Percentiles rank a stretch among this genome's conserved stretches.
These are phyloP conservation scores for Puccinia coronata DNA, from an alignment of 1,284 basidiomycete species.

Conservation along the genomic window DNA sequence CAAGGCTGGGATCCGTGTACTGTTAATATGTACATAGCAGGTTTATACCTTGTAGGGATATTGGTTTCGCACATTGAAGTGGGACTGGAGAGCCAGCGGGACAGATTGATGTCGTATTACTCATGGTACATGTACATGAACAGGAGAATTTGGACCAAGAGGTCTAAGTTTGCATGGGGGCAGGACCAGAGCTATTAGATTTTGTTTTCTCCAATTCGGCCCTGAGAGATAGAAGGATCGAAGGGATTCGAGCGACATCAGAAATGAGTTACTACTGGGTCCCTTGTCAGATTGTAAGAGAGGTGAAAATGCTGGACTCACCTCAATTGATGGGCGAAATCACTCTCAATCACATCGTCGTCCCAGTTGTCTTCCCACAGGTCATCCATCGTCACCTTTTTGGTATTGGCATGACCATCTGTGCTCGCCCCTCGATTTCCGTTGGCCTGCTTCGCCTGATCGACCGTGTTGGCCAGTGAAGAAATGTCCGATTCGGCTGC, in stretches of 20 bases:
- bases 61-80: no score
- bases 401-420: neutral
- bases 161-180: slow-evolving; percentile 44
- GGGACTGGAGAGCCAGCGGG: neutral
- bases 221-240: slow-evolving; percentile 8
- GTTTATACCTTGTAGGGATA: no score
- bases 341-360: slow-evolving; percentile 48
- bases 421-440: neutral
- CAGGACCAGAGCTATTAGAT: slow-evolving; percentile 15
- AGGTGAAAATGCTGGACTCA: neutral
- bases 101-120: neutral
- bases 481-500: slow-evolving; percentile 47
- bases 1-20: no score
- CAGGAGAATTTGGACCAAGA: neutral
- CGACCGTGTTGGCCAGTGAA: neutral
- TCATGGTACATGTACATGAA: neutral
- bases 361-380: slow-evolving; percentile 51
- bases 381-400: slow-evolving; percentile 45
- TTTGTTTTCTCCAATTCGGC: slow-evolving; percentile 48
- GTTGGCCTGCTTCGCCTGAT: slow-evolving; percentile 4
- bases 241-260: neutral
- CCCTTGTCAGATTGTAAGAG: neutral
- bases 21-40: no score
- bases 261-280: no score
- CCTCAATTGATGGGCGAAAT: slow-evolving; percentile 50